Conservation (phyloP, 768 basidiomycete genomes). For the Lentinula detonsa region DNA sequence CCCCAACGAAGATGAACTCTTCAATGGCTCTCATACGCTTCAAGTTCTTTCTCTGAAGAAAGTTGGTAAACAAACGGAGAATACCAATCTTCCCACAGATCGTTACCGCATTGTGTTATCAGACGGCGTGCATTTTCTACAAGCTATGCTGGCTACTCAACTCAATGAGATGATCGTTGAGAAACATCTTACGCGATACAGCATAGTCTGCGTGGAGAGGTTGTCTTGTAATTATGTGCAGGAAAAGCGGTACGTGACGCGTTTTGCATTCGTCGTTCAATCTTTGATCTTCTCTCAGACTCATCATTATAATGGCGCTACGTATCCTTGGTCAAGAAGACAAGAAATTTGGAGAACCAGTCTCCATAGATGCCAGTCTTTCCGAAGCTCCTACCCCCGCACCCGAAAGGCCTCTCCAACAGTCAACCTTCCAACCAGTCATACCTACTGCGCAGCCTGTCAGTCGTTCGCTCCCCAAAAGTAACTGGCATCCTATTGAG, state of each 20-base stretch:
- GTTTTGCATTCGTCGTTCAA: neutral
- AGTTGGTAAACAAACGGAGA: slow-evolving; percentile 38
- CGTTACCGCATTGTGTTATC: slow-evolving; percentile 82
- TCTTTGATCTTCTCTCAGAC: slow-evolving; percentile 32
- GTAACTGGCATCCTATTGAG: slow-evolving; percentile 68
- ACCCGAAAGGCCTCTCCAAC: slow-evolving; percentile 18
- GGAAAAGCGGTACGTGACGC: slow-evolving; percentile 62
- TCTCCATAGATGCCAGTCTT: slow-evolving; percentile 24
- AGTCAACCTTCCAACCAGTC: slow-evolving; percentile 7
- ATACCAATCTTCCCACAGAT: slow-evolving; percentile 33
- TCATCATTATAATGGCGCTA: slow-evolving; percentile 75
- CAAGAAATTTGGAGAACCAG: slow-evolving; percentile 71
- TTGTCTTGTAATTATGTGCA: slow-evolving; percentile 82
- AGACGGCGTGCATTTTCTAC: slow-evolving; percentile 81
- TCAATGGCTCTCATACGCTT: slow-evolving; percentile 44
- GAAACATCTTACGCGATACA: slow-evolving; percentile 55
- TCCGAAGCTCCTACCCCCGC: slow-evolving; percentile 22
- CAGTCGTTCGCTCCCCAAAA: slow-evolving; percentile 10
- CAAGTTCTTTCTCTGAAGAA: slow-evolving; percentile 85
- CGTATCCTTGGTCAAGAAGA: slow-evolving; percentile 44
- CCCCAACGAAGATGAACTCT: slow-evolving; percentile 37
- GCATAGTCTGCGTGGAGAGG: slow-evolving; percentile 64
- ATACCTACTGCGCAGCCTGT: slow-evolving; percentile 11
- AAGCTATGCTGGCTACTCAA: slow-evolving; percentile 94
- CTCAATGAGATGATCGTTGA: slow-evolving; percentile 71